Evolutionary conservation across 108 stramenopile genomes (phyloP).

Genomic region (Cyclotella kingstonii): DNA sequence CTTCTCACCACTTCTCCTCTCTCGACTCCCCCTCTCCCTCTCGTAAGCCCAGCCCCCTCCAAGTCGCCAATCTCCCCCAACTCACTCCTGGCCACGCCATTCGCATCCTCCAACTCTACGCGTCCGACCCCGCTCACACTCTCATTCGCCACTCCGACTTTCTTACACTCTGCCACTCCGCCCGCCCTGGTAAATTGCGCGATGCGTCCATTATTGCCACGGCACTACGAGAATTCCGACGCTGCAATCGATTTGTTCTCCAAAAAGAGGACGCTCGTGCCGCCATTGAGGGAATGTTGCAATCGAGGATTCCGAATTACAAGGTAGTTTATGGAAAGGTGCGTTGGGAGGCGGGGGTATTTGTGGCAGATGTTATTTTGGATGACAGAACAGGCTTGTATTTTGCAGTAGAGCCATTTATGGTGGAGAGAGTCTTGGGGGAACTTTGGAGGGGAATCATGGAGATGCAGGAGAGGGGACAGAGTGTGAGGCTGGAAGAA

Average conservation of each 20-base stretch:
- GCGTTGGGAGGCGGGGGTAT: slow-evolving; percentile 21
- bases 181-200: slow-evolving; percentile 30
- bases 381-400: slow-evolving; percentile 41
- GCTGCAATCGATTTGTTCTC: slow-evolving; percentile 38
- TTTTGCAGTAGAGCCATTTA: slow-evolving; percentile 21
- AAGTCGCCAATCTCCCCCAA: slow-evolving; percentile 29
- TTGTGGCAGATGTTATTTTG: slow-evolving; percentile 24
- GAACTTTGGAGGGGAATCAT: slow-evolving; percentile 15
- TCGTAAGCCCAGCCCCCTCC: slow-evolving; percentile 43
- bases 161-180: slow-evolving; percentile 27
- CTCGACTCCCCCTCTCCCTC: background rate
- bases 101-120: slow-evolving; percentile 33
- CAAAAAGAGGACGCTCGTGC: slow-evolving; percentile 18
- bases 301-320: slow-evolving; percentile 31
- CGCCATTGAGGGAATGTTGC: slow-evolving; percentile 42
- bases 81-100: slow-evolving; percentile 47
- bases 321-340: slow-evolving; percentile 31
- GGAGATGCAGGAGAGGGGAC: slow-evolving; percentile 31
- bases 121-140: slow-evolving; percentile 14
- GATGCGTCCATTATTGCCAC: slow-evolving; percentile 46
- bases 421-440: slow-evolving; percentile 36
- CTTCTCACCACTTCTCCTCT: background rate
- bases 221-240: slow-evolving; percentile 40
- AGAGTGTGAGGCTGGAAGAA: slow-evolving; percentile 14
- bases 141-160: slow-evolving; percentile 42